Conservation (phyloP, 139 green algal genomes). For the Chlamydomonas sp. region DNA sequence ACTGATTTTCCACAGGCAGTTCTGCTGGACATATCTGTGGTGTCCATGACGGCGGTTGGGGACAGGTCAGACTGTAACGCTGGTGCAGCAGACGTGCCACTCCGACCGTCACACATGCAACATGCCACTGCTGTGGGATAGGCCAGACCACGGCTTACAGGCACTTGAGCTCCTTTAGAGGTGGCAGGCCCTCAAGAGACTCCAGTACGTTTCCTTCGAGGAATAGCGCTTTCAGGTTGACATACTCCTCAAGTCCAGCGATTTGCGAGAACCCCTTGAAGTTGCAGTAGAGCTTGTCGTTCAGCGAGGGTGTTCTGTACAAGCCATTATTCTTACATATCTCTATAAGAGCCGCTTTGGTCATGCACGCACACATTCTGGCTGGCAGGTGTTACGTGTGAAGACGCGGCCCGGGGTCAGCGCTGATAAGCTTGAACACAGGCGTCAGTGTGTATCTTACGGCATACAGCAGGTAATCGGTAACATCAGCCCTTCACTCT, state of each 20-base stretch:
- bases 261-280: conserved; percentile 86
- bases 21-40: conserved; percentile 88
- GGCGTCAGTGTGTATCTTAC: no score
- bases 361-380: conserved; percentile 65
- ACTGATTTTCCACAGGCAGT: conserved; percentile 64
- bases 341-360: conserved; percentile 51
- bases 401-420: no score
- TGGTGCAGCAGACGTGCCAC: neutral
- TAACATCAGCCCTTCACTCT: no score
- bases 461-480: no score
- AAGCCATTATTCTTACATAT: conserved; percentile 83
- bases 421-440: no score
- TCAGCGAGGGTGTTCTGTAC: conserved; percentile 83
- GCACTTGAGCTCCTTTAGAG: conserved; percentile 81
- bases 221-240: conserved; percentile 83
- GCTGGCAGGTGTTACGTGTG: no score
- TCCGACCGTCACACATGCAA: neutral
- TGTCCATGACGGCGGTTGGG: neutral
- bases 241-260: conserved; percentile 79
- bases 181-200: conserved; percentile 76
- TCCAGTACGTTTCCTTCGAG: conserved; percentile 90
- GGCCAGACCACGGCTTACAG: conserved; percentile 62
- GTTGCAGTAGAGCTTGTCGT: conserved; percentile 91
- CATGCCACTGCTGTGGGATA: neutral
- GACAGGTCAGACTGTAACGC: neutral